Evolutionary conservation across 768 basidiomycete genomes (phyloP).

Genomic region (Calocera viscosa): DNA sequence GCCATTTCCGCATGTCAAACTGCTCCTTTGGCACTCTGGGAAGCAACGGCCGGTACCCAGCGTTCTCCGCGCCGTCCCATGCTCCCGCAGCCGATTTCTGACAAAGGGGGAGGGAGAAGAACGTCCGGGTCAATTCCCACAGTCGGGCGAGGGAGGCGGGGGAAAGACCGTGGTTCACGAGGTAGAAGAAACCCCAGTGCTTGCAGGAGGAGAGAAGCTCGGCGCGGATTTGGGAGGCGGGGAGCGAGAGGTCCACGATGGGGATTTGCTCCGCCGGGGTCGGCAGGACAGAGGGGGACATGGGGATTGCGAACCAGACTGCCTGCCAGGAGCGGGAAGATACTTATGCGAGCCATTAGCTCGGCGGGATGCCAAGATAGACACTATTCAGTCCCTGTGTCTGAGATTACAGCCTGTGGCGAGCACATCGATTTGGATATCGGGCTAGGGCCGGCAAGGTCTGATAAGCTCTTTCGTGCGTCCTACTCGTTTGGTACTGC

Average conservation of each 20-base stretch:
- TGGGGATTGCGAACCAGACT: background rate
- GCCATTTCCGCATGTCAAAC: slow-evolving; percentile 4
- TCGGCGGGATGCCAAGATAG: no score
- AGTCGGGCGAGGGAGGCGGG: background rate
- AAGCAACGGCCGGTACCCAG: background rate
- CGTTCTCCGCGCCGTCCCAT: background rate
- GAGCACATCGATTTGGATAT: no score
- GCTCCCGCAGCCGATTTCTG: background rate
- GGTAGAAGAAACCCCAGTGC: slow-evolving; percentile 7
- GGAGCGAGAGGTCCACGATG: slow-evolving; percentile 3
- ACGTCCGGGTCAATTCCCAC: background rate
- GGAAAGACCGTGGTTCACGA: background rate
- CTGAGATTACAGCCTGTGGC: no score
- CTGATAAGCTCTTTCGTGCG: no score
- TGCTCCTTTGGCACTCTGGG: background rate
- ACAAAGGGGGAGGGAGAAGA: background rate
- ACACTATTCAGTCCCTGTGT: slow-evolving; percentile 3
- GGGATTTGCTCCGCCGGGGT: background rate
- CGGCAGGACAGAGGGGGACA: background rate
- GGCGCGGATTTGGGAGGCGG: background rate
- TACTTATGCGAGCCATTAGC: background rate
- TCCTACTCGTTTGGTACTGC: background rate
- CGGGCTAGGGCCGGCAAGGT: no score
- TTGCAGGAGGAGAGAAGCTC: background rate
- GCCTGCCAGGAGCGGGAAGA: no score